phyloP scores from a whole-genome alignment of 371 early-diverging fungal species.

The Mucor lusitanicus region DNA sequence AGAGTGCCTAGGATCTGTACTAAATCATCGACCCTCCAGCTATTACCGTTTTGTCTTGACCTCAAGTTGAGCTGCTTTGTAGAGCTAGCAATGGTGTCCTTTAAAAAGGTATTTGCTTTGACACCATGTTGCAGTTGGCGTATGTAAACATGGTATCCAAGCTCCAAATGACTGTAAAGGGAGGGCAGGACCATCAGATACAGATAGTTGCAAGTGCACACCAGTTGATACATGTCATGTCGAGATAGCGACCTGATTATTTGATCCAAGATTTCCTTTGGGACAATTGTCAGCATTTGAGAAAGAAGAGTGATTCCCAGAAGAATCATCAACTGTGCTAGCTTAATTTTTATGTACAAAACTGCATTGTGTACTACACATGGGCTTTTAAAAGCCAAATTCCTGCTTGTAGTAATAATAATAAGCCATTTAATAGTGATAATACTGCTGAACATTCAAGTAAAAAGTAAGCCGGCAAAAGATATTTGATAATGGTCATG shows the following conservation, averaged over 20 bases:
- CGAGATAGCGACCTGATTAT: background rate
- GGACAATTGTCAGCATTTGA: background rate
- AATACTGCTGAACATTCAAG: too few relatives aligned
- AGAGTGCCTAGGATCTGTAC: constrained; percentile 1
- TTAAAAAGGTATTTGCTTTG: background rate
- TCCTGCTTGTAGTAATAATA: too few relatives aligned
- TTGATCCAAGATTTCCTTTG: background rate
- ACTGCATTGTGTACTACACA: background rate
- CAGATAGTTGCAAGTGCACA: background rate
- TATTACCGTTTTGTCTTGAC: constrained; percentile 24
- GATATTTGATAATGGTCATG: too few relatives aligned
- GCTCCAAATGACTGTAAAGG: background rate
- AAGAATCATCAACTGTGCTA: background rate
- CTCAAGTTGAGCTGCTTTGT: constrained; percentile 27
- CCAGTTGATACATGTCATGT: background rate
- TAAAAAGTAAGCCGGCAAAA: background rate
- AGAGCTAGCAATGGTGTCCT: constrained; percentile 8
- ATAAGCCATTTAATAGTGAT: too few relatives aligned
- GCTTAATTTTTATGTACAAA: background rate
- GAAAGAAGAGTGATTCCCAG: background rate
- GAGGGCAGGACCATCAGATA: background rate
- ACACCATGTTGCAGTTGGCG: constrained; percentile 1
- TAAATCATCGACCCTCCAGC: constrained; percentile 26
- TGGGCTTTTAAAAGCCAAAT: too few relatives aligned
- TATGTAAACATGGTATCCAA: background rate